A percentile compares a stretch with the other conserved stretches of the same genome.
Evolutionary conservation across 768 basidiomycete species (phyloP).

Genomic region (Kockovaella imperatae): DNA sequence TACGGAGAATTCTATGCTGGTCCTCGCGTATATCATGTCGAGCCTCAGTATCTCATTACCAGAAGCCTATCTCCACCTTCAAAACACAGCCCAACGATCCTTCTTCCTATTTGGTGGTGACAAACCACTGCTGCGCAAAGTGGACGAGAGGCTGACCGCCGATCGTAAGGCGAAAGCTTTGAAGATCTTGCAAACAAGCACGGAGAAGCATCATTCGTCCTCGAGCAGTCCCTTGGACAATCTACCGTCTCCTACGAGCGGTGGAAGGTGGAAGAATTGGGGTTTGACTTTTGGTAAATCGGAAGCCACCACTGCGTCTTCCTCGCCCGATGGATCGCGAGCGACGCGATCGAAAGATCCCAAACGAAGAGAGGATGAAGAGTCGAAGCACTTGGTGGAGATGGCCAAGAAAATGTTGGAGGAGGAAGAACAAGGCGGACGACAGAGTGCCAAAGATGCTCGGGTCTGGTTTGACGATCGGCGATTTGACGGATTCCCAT

Average conservation of each 20-base stretch:
- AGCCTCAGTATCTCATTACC: conserved; percentile 53
- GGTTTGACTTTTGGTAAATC: conserved; percentile 15
- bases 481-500: conserved; percentile 92
- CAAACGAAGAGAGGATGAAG: neutral
- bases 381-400: conserved; percentile 9
- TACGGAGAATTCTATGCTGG: conserved; percentile 84
- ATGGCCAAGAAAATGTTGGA: conserved; percentile 15
- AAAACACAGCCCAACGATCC: conserved; percentile 53
- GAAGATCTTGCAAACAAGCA: conserved; percentile 19
- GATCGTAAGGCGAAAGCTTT: conserved; percentile 32
- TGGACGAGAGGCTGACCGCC: conserved; percentile 53
- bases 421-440: conserved; percentile 19
- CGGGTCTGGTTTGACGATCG: conserved; percentile 93
- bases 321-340: neutral
- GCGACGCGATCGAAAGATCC: neutral
- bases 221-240: too few species aligned
- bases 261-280: conserved; percentile 25
- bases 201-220: neutral
- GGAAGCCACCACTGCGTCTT: neutral
- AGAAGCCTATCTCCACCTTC: conserved; percentile 86
- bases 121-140: conserved; percentile 60
- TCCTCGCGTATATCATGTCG: conserved; percentile 76
- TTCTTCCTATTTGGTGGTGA: conserved; percentile 90
- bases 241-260: too few species aligned
- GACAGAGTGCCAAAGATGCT: conserved; percentile 7